phyloP scores from a whole-genome alignment of 768 basidiomycete genomes.

The Boletales sp. region DNA sequence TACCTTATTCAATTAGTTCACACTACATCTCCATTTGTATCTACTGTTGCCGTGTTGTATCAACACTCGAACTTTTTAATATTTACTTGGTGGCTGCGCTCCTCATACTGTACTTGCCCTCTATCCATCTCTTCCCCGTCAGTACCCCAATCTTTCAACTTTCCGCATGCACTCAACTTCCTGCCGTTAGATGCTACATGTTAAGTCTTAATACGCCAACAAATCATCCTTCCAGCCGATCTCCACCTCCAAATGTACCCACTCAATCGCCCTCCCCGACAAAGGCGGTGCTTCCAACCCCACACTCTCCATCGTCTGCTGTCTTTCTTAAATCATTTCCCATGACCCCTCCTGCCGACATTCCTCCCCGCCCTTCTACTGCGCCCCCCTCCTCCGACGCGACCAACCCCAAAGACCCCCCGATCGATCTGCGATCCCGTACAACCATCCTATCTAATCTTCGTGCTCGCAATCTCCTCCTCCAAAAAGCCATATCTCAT shows the following conservation, averaged over 20 bases:
- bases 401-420: constrained; percentile 10
- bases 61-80: not conserved
- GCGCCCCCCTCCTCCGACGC: constrained; percentile 19
- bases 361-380: constrained; percentile 26
- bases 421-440: constrained; percentile 10
- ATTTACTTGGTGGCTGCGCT: constrained; percentile 6
- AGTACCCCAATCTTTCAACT: too few relatives aligned
- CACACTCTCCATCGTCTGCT: not conserved
- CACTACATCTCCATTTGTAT: constrained; percentile 17
- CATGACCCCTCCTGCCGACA: constrained; percentile 9
- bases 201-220: constrained; percentile 12
- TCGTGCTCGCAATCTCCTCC: constrained; percentile 29
- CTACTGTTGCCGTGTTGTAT: constrained; percentile 9
- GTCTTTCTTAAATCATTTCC: not conserved
- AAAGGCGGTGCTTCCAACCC: not conserved
- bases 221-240: constrained; percentile 10
- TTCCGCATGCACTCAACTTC: not conserved
- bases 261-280: constrained; percentile 10
- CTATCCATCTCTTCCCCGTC: too few relatives aligned
- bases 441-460: constrained; percentile 25
- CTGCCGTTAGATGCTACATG: constrained; percentile 27
- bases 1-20: constrained; percentile 1
- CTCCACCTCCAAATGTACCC: constrained; percentile 14
- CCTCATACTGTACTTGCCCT: not conserved
- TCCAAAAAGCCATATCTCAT: constrained; percentile 30